Base-by-base conservation (phyloP, 306 rosid species). In the Pyrus pyrifolia region DNA sequence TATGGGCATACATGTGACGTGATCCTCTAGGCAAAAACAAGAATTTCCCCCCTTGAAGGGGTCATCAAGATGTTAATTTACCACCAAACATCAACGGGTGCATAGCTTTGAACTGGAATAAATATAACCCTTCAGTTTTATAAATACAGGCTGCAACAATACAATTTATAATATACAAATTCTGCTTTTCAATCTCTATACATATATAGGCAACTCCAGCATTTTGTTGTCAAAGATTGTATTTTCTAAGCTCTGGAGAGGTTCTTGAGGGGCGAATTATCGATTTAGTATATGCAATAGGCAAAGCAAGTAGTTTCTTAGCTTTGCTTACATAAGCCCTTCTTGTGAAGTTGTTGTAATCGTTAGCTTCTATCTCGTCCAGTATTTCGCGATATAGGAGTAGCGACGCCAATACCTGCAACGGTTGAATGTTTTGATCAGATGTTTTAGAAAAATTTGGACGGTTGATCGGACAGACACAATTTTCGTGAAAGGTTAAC, bases 331-430 rank as follows among this genome's bases (percentile, higher is more conserved):
- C 97, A 82, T 85, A 88, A 13, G 97, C 96, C 76, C 96, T 87
- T 72, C 72, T 76, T 2, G 97, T 88, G 83, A 90, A 92, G 84
- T 81, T 92, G 83, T 92, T 86, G 83, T 85, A 92, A 73, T 90
- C 96, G 71, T 92, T 92, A 11, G 90, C 93, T 84, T 92, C 97
- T 29, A 92, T 87, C 82, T 92, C 97, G 18, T 92, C 96, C 83
- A 92, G 82, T 81, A 92, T 92, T 77, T 81, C 87, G 8, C 96
- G 81, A 77, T 92, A 92, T 27, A 92, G 67, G 35, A 87, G 78
- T 86, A 92, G 81, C 1, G 97, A 87, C 0, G 97, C 96, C 90
- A 85, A 87, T 23, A 90, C 96, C 97, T 92, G 76, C 80, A 84
- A 78, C 27, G 17, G 22, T 25, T 68, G 60, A 69, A 27, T 15